Conservation (phyloP, 139 green algal genomes). For the Micractinium conductrix region DNA sequence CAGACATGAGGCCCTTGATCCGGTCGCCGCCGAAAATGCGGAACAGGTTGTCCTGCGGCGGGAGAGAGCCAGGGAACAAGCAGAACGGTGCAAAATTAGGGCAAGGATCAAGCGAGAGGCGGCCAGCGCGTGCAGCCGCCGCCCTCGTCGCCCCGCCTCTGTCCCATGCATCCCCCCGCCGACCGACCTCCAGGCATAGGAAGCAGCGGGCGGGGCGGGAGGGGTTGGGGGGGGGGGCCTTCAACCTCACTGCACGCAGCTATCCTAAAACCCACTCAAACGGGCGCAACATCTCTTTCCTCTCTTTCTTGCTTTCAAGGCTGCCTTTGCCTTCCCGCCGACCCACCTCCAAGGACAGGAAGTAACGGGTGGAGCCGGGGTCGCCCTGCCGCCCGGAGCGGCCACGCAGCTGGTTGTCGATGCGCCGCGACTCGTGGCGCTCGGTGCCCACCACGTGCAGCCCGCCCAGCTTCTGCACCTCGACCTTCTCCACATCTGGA, state of each 20-base stretch:
- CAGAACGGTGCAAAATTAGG: too few relatives aligned
- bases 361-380: slow-evolving; percentile 93
- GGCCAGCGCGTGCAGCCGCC: too few relatives aligned
- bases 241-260: too few relatives aligned
- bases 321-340: too few relatives aligned
- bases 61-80: too few relatives aligned
- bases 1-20: slow-evolving; percentile 91
- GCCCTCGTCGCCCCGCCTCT: too few relatives aligned
- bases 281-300: too few relatives aligned
- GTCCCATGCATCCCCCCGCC: too few relatives aligned
- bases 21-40: slow-evolving; percentile 97
- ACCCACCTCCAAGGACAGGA: slow-evolving; percentile 86
- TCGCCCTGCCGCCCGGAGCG: slow-evolving; percentile 81
- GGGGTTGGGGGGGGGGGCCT: too few relatives aligned
- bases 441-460: slow-evolving; percentile 98
- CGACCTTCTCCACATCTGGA: slow-evolving; percentile 81
- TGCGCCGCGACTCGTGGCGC: slow-evolving; percentile 93
- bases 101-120: too few relatives aligned
- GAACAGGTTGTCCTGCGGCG: slow-evolving; percentile 85
- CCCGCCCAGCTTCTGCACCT: slow-evolving; percentile 81
- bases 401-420: slow-evolving; percentile 96
- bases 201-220: slow-evolving; percentile 94
- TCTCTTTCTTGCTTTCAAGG: too few relatives aligned
- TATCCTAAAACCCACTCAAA: too few relatives aligned
- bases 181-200: slow-evolving; percentile 81